Evolutionary conservation across 2,329 filamentous ascomycete genomes (phyloP), one percentile per base, ranked within the genome.

Genomic region (Chaetomium sp.): DNA sequence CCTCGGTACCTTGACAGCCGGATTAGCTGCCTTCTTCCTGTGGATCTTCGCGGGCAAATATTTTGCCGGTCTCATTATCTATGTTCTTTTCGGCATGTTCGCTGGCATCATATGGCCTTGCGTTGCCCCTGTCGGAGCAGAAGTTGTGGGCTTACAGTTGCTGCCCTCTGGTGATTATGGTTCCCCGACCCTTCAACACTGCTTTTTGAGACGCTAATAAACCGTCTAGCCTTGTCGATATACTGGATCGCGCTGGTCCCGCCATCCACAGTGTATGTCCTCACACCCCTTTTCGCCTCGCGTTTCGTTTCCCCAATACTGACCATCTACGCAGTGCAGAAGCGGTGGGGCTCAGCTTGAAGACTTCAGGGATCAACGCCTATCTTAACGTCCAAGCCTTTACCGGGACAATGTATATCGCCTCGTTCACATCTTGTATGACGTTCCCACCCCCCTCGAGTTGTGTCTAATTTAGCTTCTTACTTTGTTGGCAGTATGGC

Each of bases 211-310:
- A n/a, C 6, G 44, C 53, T 57, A 44, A 59, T 4, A 5, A 11
- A 1, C 4, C 10, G 1, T 19, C 9, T 48, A 65, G 79, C 74
- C 0, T 70, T 92, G 41, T 88, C 82, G 52, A 76, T 92, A 14
- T 79, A 84, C 19, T 92, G 88, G 88, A 66, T 91, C 33, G 75
- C 84, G 5, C 76, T 92, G 12, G 81, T 86, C 5, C 67, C 90
- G 8, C 89, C 88, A 0, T 81, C 81, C 10, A 89, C 86, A 0
- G 90, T 85, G 63, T 65, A 54, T 38, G 63, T 58, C 14, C 9
- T 38, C 5, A 32, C 2, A 12, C 19, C 10, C 11, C 41, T 33
- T 32, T 34, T 14, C 32, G 6, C 11, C 2, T 38, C 14, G 11
- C 10, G 8, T 37, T n/a, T 48, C 34, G 9, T 10, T 9, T 3